These are phyloP conservation scores for Kluyveromyces starmeri DNA, from an alignment of 805 yeast genomes.

Conservation along the genomic window DNA sequence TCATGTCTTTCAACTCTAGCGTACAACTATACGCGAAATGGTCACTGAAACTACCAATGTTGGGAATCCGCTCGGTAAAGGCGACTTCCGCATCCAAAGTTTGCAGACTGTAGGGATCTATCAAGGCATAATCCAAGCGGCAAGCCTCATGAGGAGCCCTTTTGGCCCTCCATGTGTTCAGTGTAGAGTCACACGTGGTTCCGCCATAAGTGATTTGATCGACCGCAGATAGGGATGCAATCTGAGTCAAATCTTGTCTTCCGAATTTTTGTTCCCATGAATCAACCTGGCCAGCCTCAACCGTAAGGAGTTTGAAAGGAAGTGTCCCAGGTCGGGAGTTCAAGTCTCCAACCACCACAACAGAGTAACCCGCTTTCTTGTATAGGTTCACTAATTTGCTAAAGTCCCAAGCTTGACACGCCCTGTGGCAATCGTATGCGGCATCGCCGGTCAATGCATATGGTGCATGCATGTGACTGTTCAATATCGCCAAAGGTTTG, in stretches of 20 bases:
- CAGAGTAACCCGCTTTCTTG: conserved; percentile 69
- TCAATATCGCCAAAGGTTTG: conserved; percentile 65
- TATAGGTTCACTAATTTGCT: conserved; percentile 55
- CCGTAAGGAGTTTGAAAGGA: conserved; percentile 65
- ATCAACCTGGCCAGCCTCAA: conserved; percentile 61
- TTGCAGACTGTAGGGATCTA: conserved; percentile 45
- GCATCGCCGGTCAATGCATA: conserved; percentile 78
- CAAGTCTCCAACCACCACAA: conserved; percentile 85
- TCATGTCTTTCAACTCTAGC: conserved; percentile 24
- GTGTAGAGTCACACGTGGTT: conserved; percentile 77
- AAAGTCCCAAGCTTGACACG: conserved; percentile 96
- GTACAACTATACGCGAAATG: conserved; percentile 74
- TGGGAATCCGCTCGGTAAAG: conserved; percentile 62
- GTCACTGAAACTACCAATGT: conserved; percentile 75
- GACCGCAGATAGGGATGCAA: conserved; percentile 40
- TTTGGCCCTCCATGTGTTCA: conserved; percentile 74
- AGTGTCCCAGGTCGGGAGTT: conserved; percentile 83
- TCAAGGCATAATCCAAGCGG: conserved; percentile 81
- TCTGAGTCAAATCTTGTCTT: conserved; percentile 31
- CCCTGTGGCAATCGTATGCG: conserved; percentile 79
- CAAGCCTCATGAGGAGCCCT: conserved; percentile 62
- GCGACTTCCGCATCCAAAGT: conserved; percentile 60
- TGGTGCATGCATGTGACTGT: conserved; percentile 97
- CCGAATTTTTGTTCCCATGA: conserved; percentile 74
- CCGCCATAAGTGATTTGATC: conserved; percentile 70